A percentile compares a stretch with the other conserved stretches of the same genome.
phyloP scores from a whole-genome alignment of 2,329 filamentous ascomycete genomes.

The Pseudogymnoascus sp. region DNA sequence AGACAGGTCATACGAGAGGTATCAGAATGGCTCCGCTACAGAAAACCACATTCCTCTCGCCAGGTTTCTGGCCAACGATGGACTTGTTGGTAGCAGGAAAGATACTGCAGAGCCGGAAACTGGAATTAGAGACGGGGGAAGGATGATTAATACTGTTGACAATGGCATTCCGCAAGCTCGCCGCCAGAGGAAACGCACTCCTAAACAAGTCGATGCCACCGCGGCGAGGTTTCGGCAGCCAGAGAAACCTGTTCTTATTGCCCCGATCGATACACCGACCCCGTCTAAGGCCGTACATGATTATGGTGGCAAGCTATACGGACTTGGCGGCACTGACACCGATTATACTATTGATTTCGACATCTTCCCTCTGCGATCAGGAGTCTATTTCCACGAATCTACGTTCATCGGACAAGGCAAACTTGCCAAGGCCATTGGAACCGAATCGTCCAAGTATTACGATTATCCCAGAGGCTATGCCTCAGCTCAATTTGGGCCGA shows the following conservation, averaged over 20 bases:
- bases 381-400: conserved; percentile 52
- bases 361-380: conserved; percentile 48
- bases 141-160: background rate
- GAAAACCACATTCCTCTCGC: conserved; percentile 31
- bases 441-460: conserved; percentile 29
- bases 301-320: conserved; percentile 37
- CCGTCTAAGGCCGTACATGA: conserved; percentile 17
- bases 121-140: background rate
- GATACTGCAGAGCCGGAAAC: background rate
- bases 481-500: conserved; percentile 36
- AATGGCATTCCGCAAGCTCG: background rate
- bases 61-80: conserved; percentile 29
- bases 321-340: conserved; percentile 54
- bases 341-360: conserved; percentile 58
- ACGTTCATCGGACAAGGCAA: conserved; percentile 52
- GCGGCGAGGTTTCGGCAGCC: conserved; percentile 30
- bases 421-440: conserved; percentile 34
- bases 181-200: conserved; percentile 22
- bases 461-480: background rate
- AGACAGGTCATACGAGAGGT: conserved; percentile 46
- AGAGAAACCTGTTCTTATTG: conserved; percentile 24
- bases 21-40: conserved; percentile 26
- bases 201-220: conserved; percentile 25
- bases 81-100: conserved; percentile 14
- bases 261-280: conserved; percentile 15